Percentiles rank a stretch among this genome's conserved stretches.
Conservation (phyloP, 2,329 filamentous ascomycete genomes). For the Arthroderma sp. region DNA sequence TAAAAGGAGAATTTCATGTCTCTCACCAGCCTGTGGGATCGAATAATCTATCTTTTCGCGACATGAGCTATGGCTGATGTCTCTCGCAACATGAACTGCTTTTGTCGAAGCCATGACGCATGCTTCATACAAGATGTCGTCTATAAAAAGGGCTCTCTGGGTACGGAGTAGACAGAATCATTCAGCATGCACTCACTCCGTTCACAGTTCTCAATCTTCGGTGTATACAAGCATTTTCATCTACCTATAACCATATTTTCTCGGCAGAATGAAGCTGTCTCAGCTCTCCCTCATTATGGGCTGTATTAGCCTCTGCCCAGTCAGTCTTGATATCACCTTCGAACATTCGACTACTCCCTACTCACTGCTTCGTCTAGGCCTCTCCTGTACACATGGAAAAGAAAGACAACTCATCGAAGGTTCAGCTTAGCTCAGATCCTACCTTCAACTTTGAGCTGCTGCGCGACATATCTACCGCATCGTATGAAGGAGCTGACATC, state of each 20-base stretch:
- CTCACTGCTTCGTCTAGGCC: background rate
- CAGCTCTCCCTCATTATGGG: background rate
- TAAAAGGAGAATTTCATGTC: too few species aligned
- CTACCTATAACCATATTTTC: background rate
- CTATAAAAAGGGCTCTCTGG: background rate
- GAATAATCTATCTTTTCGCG: too few species aligned
- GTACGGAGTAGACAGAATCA: background rate
- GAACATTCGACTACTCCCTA: background rate
- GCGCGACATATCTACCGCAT: slow-evolving; percentile 1
- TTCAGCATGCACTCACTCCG: background rate
- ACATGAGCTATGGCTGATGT: too few species aligned
- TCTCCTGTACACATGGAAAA: background rate
- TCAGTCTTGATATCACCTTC: background rate
- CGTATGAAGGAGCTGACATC: slow-evolving; percentile 11
- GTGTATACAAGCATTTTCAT: too few species aligned
- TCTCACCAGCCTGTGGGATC: too few species aligned
- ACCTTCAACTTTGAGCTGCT: slow-evolving; percentile 15
- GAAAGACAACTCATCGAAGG: background rate
- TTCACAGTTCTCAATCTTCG: background rate
- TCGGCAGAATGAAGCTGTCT: background rate
- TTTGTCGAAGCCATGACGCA: background rate
- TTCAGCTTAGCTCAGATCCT: slow-evolving; percentile 11
- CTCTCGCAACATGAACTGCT: background rate
- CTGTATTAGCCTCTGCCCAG: background rate
- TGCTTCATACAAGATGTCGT: background rate